Conservation (phyloP, 768 basidiomycete species). For the Tulasnella sp. region DNA sequence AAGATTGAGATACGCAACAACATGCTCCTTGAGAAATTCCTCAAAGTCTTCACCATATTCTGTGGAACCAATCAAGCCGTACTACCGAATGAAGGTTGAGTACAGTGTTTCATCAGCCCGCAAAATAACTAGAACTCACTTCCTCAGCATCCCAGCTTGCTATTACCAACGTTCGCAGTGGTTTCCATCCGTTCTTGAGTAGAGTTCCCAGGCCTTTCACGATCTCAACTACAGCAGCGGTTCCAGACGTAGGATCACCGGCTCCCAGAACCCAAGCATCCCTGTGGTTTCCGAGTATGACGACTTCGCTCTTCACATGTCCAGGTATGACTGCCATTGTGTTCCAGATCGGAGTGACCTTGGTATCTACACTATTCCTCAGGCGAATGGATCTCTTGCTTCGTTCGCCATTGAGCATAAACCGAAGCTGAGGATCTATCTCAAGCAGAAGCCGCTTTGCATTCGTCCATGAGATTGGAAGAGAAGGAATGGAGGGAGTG, state of each 20-base stretch:
- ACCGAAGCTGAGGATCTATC: conserved; percentile 23
- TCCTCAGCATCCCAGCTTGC: conserved; percentile 68
- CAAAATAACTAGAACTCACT: conserved; percentile 24
- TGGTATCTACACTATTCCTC: conserved; percentile 61
- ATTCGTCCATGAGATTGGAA: conserved; percentile 85
- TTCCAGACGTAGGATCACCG: conserved; percentile 67
- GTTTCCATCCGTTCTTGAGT: conserved; percentile 65
- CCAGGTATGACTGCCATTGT: conserved; percentile 73
- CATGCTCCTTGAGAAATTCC: conserved; percentile 63
- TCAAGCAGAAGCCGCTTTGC: conserved; percentile 52
- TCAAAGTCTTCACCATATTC: conserved; percentile 92
- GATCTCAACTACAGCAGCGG: conserved; percentile 63
- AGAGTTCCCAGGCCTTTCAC: conserved; percentile 61
- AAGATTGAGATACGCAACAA: conserved; percentile 78
- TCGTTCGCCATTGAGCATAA: conserved; percentile 26
- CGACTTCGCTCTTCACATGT: conserved; percentile 68
- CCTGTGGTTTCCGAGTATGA: conserved; percentile 78
- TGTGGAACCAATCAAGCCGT: conserved; percentile 70
- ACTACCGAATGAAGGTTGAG: conserved; percentile 22
- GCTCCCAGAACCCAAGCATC: conserved; percentile 83
- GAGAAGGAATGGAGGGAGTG: conserved; percentile 62
- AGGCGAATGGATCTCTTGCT: conserved; percentile 38
- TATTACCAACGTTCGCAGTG: conserved; percentile 58
- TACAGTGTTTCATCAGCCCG: conserved; percentile 16
- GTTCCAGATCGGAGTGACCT: conserved; percentile 86